These are phyloP conservation scores for Exophiala dermatitidis DNA, from an alignment of 2,329 filamentous ascomycete species.

Conservation along the genomic window DNA sequence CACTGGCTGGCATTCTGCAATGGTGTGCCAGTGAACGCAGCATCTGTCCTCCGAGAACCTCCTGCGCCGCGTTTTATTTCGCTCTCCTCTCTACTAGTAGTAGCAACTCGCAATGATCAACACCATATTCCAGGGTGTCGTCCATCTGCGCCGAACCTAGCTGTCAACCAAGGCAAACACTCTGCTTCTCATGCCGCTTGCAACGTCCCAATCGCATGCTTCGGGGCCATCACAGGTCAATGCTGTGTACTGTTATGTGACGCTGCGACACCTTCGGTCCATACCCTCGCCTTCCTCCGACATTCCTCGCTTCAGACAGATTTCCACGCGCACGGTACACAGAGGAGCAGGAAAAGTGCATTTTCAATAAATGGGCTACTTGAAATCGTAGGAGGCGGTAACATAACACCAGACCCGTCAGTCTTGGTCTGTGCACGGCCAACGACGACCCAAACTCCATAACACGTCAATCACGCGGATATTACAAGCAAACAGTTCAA, in stretches of 20 bases:
- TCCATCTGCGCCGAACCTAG: constrained; percentile 14
- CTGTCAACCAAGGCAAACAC: constrained; percentile 11
- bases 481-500: background rate
- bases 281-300: constrained; percentile 6
- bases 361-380: background rate
- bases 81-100: constrained; percentile 12
- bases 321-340: background rate
- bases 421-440: background rate
- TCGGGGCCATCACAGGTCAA: constrained; percentile 9
- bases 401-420: background rate
- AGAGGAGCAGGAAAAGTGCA: background rate
- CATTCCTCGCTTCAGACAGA: background rate
- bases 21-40: constrained; percentile 1
- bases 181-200: constrained; percentile 5
- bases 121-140: constrained; percentile 13
- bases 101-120: constrained; percentile 1
- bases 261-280: constrained; percentile 4
- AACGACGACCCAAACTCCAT: background rate
- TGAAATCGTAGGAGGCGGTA: background rate
- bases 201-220: constrained; percentile 15
- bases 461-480: background rate
- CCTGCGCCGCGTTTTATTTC: constrained; percentile 9
- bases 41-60: background rate
- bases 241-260: constrained; percentile 7
- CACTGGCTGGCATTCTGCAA: background rate